Base-by-base conservation (phyloP, 495 filamentous ascomycete species). In the Penicillium egyptiacum region DNA sequence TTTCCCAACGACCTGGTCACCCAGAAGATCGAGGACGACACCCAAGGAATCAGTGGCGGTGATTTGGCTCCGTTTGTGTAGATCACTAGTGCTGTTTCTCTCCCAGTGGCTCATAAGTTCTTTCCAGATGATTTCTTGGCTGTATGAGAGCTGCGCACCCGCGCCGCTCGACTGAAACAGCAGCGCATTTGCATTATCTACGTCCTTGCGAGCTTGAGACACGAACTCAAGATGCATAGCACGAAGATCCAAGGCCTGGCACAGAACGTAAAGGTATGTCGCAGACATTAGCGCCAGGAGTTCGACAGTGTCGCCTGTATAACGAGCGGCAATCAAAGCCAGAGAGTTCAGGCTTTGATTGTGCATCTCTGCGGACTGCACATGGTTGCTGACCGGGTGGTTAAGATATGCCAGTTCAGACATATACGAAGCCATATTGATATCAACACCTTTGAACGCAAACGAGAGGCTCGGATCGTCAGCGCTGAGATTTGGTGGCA, bases 381-480 rank as follows among this genome's bases (percentile, higher is more conserved):
- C 73, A 59, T 83, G 79, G 1, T 66, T 58, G 52, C 71, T 75
- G 58, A 85, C 71, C 0, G 81, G 81, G 25, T 76, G 69, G 1
- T 80, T 76, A 11, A 81, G 72, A 52, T 73, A 77, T 4, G 70
- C 75, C 25, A 78, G 66, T 60, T 88, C 85, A 6, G 82, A 76
- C 69, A 82, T 78, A 58, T 85, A 85, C 0, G 83, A 75, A 0
- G 85, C 81, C 75, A 86, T 83, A 57, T 79, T 84, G 61, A 87
- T 80, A 55, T 88, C 85, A 7, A 85, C 74, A 0, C 82, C 83
- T 62, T 87, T 88, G 61, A 79, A 70, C 0, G 79, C 79, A 54
- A 81, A 88, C n/a, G 72, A 79, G 7, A 69, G 47, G 41, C 73
- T 81, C 0, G 84, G 80, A 19, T 85, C 79, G 58, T 85, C 83